A percentile compares a stretch with the other conserved stretches of the same genome.
Conservation (phyloP, 176 grass and related monocot genomes). For the Chrysopogon serrulatus region DNA sequence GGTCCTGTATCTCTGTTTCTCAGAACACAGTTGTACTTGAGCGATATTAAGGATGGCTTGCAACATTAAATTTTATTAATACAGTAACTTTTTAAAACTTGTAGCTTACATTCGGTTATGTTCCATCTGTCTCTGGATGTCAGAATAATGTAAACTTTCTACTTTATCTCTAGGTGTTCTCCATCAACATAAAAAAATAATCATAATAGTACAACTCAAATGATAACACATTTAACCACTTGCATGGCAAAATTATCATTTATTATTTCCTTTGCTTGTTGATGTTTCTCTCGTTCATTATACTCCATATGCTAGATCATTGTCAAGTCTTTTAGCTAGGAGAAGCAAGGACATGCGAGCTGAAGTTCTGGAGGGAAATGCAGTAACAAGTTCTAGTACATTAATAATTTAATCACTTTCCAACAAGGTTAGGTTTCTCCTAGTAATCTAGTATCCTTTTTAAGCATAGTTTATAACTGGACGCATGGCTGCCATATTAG, state of each 20-base stretch:
- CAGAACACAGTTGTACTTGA: background rate
- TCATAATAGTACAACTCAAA: background rate
- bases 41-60: background rate
- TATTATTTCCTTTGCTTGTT: background rate
- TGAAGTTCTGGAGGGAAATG: background rate
- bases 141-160: background rate
- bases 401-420: background rate
- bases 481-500: constrained; percentile 7
- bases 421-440: constrained; percentile 2
- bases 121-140: background rate
- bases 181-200: constrained; percentile 8
- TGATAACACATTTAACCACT: constrained; percentile 10
- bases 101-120: constrained; percentile 2
- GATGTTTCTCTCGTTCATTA: background rate
- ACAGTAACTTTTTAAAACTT: background rate
- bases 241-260: background rate
- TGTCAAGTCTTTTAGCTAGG: background rate
- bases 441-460: background rate
- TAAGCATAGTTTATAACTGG: constrained; percentile 7
- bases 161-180: background rate
- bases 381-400: background rate
- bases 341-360: background rate
- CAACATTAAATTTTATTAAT: background rate
- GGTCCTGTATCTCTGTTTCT: too few species aligned
- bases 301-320: background rate